phyloP scores from a whole-genome alignment of 2,329 filamentous ascomycete species.

The Trichophyton schoenleinii region DNA sequence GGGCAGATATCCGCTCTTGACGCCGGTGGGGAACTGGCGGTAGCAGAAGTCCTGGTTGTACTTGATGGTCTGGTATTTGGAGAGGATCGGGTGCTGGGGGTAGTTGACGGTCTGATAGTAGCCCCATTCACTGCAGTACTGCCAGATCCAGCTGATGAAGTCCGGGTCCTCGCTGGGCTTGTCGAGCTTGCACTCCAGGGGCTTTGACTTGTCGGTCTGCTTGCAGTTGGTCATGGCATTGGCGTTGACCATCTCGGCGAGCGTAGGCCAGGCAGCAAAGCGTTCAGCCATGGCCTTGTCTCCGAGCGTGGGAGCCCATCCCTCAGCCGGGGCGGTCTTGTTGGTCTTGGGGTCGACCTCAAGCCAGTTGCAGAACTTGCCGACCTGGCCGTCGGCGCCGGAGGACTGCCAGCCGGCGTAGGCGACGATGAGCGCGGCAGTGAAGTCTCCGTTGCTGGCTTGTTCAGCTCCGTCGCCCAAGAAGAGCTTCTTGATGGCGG shows the following conservation, averaged over 20 bases:
- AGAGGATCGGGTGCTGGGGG: constrained; percentile 36
- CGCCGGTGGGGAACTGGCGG: constrained; percentile 36
- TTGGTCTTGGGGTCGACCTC: constrained; percentile 31
- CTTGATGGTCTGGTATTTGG: constrained; percentile 34
- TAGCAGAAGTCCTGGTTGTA: constrained; percentile 37
- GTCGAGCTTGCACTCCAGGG: constrained; percentile 29
- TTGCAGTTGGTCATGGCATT: constrained; percentile 32
- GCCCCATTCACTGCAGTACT: constrained; percentile 43
- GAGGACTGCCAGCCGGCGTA: constrained; percentile 35
- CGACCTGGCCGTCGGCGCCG: constrained; percentile 32
- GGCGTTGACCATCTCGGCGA: constrained; percentile 27
- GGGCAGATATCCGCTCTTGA: constrained; percentile 30
- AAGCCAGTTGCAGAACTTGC: constrained; percentile 36
- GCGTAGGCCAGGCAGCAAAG: constrained; percentile 32
- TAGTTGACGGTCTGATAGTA: constrained; percentile 40
- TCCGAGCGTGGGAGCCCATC: constrained; percentile 32
- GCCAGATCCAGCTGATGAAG: constrained; percentile 38
- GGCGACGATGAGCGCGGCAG: constrained; percentile 29
- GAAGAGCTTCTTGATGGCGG: constrained; percentile 37
- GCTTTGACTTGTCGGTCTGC: constrained; percentile 15
- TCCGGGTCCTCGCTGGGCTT: constrained; percentile 24
- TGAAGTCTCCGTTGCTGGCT: constrained; percentile 38
- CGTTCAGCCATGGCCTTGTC: constrained; percentile 30
- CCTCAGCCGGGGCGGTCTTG: constrained; percentile 26
- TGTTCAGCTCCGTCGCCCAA: constrained; percentile 36